These are phyloP conservation scores for Parathielavia hyrcaniae DNA, from an alignment of 495 filamentous ascomycete genomes.

Conservation along the genomic window DNA sequence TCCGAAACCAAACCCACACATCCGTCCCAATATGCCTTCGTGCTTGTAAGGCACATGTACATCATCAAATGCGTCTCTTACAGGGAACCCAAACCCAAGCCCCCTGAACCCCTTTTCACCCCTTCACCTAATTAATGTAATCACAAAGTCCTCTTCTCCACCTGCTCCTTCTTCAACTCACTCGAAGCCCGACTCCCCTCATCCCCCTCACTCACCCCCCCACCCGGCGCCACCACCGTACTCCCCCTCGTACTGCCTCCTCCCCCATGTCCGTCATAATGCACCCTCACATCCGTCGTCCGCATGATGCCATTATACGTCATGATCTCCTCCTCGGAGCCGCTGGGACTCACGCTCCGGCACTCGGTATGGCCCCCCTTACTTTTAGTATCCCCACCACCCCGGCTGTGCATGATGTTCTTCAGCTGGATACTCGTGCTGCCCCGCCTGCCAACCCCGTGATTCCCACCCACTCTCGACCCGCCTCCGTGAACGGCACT, in stretches of 20 bases:
- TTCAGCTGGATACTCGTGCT: slow-evolving; percentile 14
- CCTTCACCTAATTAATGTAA: no score
- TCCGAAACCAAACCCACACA: no score
- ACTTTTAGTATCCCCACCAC: background rate
- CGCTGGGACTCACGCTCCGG: slow-evolving; percentile 14
- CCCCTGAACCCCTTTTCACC: background rate
- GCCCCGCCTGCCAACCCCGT: background rate
- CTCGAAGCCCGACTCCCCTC: slow-evolving; percentile 5
- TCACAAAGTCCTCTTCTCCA: background rate
- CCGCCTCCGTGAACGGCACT: background rate
- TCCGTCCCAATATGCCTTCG: no score
- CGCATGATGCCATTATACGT: slow-evolving; percentile 20
- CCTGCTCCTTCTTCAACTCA: slow-evolving; percentile 1
- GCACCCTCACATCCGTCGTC: slow-evolving; percentile 15
- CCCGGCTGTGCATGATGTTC: background rate
- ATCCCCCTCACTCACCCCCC: background rate
- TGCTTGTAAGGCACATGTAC: no score
- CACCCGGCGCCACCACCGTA: background rate
- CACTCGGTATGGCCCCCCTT: slow-evolving; percentile 10
- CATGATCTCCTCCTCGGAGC: slow-evolving; percentile 20
- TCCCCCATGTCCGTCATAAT: background rate
- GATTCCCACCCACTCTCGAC: background rate
- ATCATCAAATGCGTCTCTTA: no score
- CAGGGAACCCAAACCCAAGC: background rate
- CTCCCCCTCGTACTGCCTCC: background rate